Evolutionary conservation across 176 grass and related monocot species (phyloP), one percentile per base, ranked within the genome.

Genomic region (Aegilops umbellulata): DNA sequence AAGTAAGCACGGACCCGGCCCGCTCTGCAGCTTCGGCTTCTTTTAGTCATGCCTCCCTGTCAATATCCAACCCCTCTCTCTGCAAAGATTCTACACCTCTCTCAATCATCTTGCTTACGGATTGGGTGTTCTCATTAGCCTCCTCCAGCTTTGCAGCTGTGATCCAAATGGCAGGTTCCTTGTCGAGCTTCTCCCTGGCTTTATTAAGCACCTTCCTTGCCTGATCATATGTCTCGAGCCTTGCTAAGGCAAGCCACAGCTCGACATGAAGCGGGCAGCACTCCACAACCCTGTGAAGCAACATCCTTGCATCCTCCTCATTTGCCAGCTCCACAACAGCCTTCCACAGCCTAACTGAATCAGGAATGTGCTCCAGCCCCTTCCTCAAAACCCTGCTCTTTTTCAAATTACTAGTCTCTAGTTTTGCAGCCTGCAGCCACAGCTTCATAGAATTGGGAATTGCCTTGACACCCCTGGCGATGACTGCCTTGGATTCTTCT

Each of bases 61-160:
- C 93, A 35, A 97, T 88, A 78, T 97, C 95, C 76, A 95, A 5
- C 34, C 89, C 80, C 51, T 93, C 95, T 83, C 87, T 95, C 84
- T 97, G 95, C 68, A 97, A 93, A 80, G 89, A 86, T 70, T 67
- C 76, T 92, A 97, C 91, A 83, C 90, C 91, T 81, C 95, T 94
- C 20, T 95, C 91, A 3, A 97, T 87, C 57, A 88, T 87, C 90
- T 97, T 97, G 42, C n/a, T 83, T 68, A 97, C 87, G 30, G 95
- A 97, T 20, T 91, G 74, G 3, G 66, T 86, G 24, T 97, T 95
- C 20, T 85, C 95, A 85, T 95, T 95, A 69, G 95, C 93, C 72
- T 97, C 95, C 85, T 97, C 95, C 5, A 97, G 87, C 79, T 97
- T 97, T 73, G 95, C 95, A 74, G 95, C 95, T 67, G 92, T 95